Evolutionary conservation across 2,329 filamentous ascomycete species (phyloP), one percentile per base, ranked within the genome.

Genomic region (Pyrenophora seminiperda): DNA sequence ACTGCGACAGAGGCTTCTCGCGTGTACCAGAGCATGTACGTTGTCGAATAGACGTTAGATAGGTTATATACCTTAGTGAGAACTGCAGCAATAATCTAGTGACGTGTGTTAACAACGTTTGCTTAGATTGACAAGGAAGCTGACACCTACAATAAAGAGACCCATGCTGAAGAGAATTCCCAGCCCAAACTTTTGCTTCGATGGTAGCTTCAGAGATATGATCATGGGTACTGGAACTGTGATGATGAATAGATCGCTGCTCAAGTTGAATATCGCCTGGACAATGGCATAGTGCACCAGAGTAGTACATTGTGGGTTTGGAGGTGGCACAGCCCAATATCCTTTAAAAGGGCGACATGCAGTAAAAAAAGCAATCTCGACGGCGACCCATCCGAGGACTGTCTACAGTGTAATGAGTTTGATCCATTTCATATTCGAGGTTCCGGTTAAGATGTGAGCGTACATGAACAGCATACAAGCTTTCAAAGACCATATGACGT

Each of bases 161-260:
- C 80, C 79, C 55, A 82, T 75, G 34, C 77, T 73, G 62, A 82
- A 82, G 24, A 83, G 69, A 19, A 73, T 54, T n/a, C 73, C 61
- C 1, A 86, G 75, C 1, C 83, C 74, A 0, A 78, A 44, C 66
- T 85, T 86, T 61, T 82, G 78, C 62, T 76, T 80, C 1, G 73
- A 32, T 5, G 76, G 71, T 2, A 86, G 72, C 37, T 78, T 76
- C 1, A 83, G 76, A 19, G 75, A 75, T 9, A 80, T 56, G 19
- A 86, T 61, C 44, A 82, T 69, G 1, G 83, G 82, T 54, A 86
- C 75, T 1, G 83, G 82, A 15, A 86, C 79, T 3, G 76, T 62
- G 20, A 86, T 79, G 63, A 87, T 85, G 71, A 82, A 76, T 2
- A 84, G 30, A 55, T 86, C 84, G 19, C 82, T 84, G 2, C 80